Conservation (phyloP, 2,329 filamentous ascomycete species). For the Trichoderma arundinaceum region DNA sequence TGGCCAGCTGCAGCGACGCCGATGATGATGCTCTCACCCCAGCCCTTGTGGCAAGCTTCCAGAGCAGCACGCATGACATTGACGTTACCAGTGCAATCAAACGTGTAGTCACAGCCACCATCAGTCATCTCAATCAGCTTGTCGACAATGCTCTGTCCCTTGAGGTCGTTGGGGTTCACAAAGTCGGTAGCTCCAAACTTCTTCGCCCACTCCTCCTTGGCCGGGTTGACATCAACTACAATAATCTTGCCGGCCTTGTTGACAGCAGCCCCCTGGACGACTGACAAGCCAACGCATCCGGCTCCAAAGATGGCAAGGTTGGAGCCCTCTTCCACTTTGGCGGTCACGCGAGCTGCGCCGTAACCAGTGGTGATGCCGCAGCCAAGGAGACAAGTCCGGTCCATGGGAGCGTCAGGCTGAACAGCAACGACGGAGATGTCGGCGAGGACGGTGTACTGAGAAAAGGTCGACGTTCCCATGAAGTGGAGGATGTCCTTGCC, state of each 20-base stretch:
- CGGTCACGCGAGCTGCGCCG: constrained; percentile 92
- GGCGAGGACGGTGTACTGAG: constrained; percentile 97
- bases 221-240: constrained; percentile 76
- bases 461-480: constrained; percentile 99
- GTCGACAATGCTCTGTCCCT: constrained; percentile 82
- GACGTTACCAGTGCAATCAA: constrained; percentile 98
- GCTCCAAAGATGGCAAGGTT: constrained; percentile 93
- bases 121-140: constrained; percentile 97
- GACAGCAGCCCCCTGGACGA: constrained; percentile 90
- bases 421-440: constrained; percentile 98
- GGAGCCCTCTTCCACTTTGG: constrained; percentile 86
- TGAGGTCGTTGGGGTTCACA: constrained; percentile 85
- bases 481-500: constrained; percentile 96
- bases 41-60: constrained; percentile 98
- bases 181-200: constrained; percentile 98
- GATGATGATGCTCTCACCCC: constrained; percentile 97
- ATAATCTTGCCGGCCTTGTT: constrained; percentile 82
- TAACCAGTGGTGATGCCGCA: constrained; percentile 99
- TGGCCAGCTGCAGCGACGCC: constrained; percentile 95
- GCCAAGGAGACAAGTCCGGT: constrained; percentile 92
- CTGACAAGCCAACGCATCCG: constrained; percentile 92
- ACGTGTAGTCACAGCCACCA: constrained; percentile 97
- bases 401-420: constrained; percentile 88
- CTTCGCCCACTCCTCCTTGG: constrained; percentile 87
- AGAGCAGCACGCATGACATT: constrained; percentile 93